Evolutionary conservation across 805 yeast genomes (phyloP).

Genomic region (Hanseniaspora osmophila): DNA sequence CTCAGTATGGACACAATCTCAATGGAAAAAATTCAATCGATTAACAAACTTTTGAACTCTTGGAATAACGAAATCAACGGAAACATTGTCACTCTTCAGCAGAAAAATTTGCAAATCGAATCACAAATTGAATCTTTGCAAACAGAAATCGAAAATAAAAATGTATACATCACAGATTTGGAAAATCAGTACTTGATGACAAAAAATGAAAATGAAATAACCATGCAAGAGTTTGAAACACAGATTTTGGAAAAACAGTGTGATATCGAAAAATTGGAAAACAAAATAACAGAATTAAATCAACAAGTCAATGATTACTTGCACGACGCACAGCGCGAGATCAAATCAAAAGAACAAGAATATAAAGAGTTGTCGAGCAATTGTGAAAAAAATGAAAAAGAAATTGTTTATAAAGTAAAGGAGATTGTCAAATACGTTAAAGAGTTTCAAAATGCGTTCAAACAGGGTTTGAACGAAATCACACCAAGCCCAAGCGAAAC

Average conservation of each 20-base stretch:
- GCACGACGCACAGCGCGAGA: background rate
- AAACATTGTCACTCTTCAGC: too few species aligned
- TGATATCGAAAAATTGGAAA: conserved; percentile 52
- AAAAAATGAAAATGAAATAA: conserved; percentile 41
- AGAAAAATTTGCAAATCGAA: conserved; percentile 23
- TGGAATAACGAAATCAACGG: too few species aligned
- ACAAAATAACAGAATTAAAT: conserved; percentile 29
- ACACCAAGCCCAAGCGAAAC: too few species aligned
- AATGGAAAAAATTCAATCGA: too few species aligned
- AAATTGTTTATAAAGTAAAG: too few species aligned
- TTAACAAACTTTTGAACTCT: too few species aligned
- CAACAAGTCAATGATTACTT: background rate
- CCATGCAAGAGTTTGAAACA: conserved; percentile 38
- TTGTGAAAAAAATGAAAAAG: too few species aligned
- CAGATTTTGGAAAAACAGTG: conserved; percentile 34
- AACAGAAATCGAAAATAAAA: conserved; percentile 42
- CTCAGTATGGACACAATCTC: too few species aligned
- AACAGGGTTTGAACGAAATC: too few species aligned
- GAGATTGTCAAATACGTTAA: too few species aligned
- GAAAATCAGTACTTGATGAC: conserved; percentile 41
- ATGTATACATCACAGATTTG: conserved; percentile 40
- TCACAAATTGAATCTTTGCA: conserved; percentile 42
- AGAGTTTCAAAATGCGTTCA: too few species aligned
- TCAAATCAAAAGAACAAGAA: conserved; percentile 1
- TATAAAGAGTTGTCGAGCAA: background rate